Percentiles rank a stretch among this genome's conserved stretches.
phyloP scores from a whole-genome alignment of 129 eudicot genomes.

The Logfia minima region DNA sequence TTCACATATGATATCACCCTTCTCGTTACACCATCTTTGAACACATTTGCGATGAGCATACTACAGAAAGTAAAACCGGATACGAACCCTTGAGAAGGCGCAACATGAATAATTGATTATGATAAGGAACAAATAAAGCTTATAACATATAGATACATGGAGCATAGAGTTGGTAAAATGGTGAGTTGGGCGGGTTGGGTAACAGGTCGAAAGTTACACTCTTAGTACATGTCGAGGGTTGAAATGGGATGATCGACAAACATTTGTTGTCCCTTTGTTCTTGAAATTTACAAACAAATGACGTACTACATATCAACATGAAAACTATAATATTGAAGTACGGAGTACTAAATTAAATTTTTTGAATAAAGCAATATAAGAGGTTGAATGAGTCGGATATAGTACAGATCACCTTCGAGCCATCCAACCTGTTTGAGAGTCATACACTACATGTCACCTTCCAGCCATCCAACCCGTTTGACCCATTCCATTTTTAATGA shows the following conservation, averaged over 20 bases:
- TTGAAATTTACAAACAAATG: too few species aligned
- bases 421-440: too few species aligned
- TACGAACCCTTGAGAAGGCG: conserved; percentile 1
- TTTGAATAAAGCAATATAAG: too few species aligned
- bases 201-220: background rate
- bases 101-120: background rate
- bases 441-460: too few species aligned
- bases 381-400: too few species aligned
- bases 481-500: background rate
- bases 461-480: background rate
- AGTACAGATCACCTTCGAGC: too few species aligned
- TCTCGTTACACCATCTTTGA: conserved; percentile 94
- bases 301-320: too few species aligned
- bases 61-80: conserved; percentile 47
- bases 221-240: too few species aligned
- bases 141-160: background rate
- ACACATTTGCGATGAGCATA: conserved; percentile 94
- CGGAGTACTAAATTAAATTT: too few species aligned
- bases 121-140: background rate
- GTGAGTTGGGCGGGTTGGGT: conserved; percentile 2
- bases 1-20: conserved; percentile 86
- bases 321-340: too few species aligned
- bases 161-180: background rate
- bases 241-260: too few species aligned
- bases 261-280: too few species aligned